Conservation (phyloP, 2,329 filamentous ascomycete species). For the Penicillium brevicompactum region DNA sequence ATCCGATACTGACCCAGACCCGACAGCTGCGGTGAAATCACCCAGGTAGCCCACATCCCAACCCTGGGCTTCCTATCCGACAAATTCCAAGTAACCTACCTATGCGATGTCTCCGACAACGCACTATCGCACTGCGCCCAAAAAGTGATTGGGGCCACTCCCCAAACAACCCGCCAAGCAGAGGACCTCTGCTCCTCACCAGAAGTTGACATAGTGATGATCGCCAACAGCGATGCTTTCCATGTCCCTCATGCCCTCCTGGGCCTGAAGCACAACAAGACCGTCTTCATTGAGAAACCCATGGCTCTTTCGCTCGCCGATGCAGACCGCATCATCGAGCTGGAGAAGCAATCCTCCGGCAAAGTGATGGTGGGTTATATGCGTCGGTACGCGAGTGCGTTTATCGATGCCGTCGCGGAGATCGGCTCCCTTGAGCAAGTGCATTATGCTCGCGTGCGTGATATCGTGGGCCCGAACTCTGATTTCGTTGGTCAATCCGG, state of each 20-base stretch:
- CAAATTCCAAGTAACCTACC: constrained; percentile 49
- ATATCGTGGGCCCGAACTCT: constrained; percentile 56
- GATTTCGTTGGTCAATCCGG: constrained; percentile 35
- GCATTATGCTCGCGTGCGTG: constrained; percentile 54
- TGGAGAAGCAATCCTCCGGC: constrained; percentile 49
- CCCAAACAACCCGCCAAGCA: constrained; percentile 40
- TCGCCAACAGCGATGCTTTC: constrained; percentile 53
- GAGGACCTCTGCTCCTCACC: constrained; percentile 46
- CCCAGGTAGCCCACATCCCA: constrained; percentile 55
- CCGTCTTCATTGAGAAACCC: constrained; percentile 62
- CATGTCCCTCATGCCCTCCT: constrained; percentile 53
- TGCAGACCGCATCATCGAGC: constrained; percentile 49
- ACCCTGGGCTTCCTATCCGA: constrained; percentile 48
- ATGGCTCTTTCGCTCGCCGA: constrained; percentile 51
- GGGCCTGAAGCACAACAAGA: constrained; percentile 55
- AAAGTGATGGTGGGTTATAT: constrained; percentile 62
- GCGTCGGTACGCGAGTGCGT: constrained; percentile 59
- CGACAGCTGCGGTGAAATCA: constrained; percentile 50
- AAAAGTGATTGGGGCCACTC: constrained; percentile 22
- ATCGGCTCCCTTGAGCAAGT: constrained; percentile 53
- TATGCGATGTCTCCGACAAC: constrained; percentile 56
- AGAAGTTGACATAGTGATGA: constrained; percentile 55
- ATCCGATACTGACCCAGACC: background rate
- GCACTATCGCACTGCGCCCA: constrained; percentile 43
- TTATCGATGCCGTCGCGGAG: constrained; percentile 56